These are phyloP conservation scores for Favolaschia claudopus DNA, from an alignment of 768 basidiomycete genomes.

Conservation along the genomic window DNA sequence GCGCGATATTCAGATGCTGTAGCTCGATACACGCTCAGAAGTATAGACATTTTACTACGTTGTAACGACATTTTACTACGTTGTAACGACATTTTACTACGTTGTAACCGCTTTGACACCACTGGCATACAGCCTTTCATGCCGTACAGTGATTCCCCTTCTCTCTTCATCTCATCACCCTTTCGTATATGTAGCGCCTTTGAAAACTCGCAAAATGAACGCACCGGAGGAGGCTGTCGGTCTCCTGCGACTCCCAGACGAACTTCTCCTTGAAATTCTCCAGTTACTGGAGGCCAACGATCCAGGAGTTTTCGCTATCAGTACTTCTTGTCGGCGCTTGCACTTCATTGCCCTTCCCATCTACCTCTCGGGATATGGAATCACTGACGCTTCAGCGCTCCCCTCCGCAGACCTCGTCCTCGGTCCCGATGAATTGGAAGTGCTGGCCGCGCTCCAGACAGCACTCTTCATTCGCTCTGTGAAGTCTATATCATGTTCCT, in stretches of 20 bases:
- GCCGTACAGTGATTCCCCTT: no score
- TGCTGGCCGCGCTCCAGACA: constrained; percentile 8
- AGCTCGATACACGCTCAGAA: no score
- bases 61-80: no score
- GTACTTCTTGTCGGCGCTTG: constrained; percentile 3
- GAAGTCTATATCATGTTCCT: constrained; percentile 17
- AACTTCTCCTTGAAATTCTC: constrained; percentile 16
- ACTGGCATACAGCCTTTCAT: no score
- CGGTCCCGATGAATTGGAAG: background rate
- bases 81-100: no score
- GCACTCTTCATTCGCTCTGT: constrained; percentile 16
- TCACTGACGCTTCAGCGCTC: background rate
- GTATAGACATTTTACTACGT: no score
- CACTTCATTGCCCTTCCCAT: constrained; percentile 19
- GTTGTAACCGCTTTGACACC: no score
- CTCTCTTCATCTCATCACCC: no score
- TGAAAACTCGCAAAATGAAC: background rate
- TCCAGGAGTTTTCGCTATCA: constrained; percentile 10
- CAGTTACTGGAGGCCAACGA: background rate
- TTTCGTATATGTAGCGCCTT: background rate
- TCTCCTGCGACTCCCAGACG: background rate
- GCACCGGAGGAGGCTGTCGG: background rate
- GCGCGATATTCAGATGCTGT: no score
- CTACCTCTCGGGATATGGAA: constrained; percentile 11
- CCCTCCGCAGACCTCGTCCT: constrained; percentile 6